Conservation (phyloP, 2,329 filamentous ascomycete species). For the Leptographium flavum region DNA sequence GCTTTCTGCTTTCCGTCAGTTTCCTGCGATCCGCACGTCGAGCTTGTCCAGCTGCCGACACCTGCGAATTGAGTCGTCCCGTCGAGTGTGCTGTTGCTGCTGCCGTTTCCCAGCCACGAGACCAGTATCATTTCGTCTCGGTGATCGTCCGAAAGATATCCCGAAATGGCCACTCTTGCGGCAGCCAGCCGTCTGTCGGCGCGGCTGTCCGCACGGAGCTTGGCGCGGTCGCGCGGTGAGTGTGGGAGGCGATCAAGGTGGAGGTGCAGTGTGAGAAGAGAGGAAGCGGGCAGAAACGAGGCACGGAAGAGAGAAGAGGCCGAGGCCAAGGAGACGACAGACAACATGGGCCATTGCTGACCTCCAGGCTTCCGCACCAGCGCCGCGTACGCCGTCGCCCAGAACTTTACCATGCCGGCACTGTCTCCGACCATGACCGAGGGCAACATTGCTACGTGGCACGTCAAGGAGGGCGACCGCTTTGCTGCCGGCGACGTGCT, state of each 20-base stretch:
- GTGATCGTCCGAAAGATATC: neutral
- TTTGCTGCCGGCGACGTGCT: constrained; percentile 76
- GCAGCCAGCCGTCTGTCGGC: constrained; percentile 11
- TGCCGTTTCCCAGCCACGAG: too few relatives aligned
- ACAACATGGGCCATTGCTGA: neutral
- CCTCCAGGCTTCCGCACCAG: constrained; percentile 48
- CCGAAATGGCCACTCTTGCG: constrained; percentile 11
- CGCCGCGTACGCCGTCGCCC: constrained; percentile 51
- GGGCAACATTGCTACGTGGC: constrained; percentile 76
- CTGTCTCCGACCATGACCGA: constrained; percentile 90
- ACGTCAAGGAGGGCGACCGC: constrained; percentile 72
- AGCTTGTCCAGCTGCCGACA: too few relatives aligned
- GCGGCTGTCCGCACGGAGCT: constrained; percentile 13
- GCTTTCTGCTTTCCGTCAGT: too few relatives aligned
- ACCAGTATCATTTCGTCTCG: too few relatives aligned
- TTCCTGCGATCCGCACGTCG: too few relatives aligned
- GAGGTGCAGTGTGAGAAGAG: neutral
- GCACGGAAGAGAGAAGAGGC: neutral
- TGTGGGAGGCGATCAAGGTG: too few relatives aligned
- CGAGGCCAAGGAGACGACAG: neutral
- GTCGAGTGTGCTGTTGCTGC: neutral
- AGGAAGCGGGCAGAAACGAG: neutral
- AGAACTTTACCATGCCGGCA: constrained; percentile 84
- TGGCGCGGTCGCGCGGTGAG: constrained; percentile 7
- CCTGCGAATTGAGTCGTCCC: neutral